Conservation (phyloP, 371 early-diverging fungal species). For the Rhizopus arrhizus region DNA sequence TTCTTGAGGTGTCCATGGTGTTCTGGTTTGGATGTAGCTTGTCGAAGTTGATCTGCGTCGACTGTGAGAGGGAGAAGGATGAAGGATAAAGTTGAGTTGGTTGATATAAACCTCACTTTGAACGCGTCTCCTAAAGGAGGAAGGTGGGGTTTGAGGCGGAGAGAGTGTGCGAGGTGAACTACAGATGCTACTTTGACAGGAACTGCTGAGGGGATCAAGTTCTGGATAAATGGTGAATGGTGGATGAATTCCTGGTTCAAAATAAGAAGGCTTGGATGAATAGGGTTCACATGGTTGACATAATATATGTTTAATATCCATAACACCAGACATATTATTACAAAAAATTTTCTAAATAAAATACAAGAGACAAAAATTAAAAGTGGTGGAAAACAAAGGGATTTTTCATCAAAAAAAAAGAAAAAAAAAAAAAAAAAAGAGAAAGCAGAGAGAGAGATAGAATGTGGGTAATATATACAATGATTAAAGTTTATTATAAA, state of each 20-base stretch:
- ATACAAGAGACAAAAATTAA: too few species aligned
- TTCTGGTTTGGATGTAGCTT: slow-evolving; percentile 13
- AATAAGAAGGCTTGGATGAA: not conserved
- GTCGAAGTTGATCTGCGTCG: not conserved
- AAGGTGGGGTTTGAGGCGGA: too few species aligned
- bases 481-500: too few species aligned
- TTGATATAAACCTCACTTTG: not conserved
- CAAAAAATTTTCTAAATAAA: too few species aligned
- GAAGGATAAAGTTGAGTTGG: too few species aligned
- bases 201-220: not conserved
- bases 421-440: too few species aligned
- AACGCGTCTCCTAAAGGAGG: not conserved
- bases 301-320: slow-evolving; percentile 31
- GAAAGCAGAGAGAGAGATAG: too few species aligned
- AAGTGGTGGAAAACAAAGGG: too few species aligned
- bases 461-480: too few species aligned
- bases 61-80: too few species aligned
- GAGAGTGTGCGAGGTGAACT: too few species aligned
- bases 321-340: slow-evolving; percentile 9
- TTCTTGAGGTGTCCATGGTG: slow-evolving; percentile 46
- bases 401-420: too few species aligned
- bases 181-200: not conserved
- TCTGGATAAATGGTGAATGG: not conserved
- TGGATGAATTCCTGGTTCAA: not conserved
- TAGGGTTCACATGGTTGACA: slow-evolving; percentile 24